A percentile compares a stretch with the other conserved stretches of the same genome.
These are phyloP conservation scores for Nymphaea colorata DNA, from an alignment of 164 flowering plant species.

Conservation along the genomic window DNA sequence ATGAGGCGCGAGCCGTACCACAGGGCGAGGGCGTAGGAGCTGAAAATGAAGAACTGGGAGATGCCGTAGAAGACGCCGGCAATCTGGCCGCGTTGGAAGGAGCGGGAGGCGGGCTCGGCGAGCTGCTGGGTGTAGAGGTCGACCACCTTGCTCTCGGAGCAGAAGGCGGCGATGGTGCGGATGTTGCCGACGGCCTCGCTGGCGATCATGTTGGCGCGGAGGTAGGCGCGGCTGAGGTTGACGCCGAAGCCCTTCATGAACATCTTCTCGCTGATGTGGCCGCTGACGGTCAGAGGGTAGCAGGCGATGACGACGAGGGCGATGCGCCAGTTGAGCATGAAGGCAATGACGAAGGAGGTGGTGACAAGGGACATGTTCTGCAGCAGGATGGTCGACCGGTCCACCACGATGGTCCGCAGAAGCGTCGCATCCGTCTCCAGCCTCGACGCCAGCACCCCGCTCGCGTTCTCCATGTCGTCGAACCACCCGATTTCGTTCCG, in stretches of 20 bases:
- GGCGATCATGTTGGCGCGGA: conserved; percentile 96
- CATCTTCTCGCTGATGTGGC: conserved; percentile 92
- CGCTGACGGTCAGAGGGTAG: conserved; percentile 69
- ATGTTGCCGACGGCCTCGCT: conserved; percentile 96
- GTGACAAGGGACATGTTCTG: conserved; percentile 56
- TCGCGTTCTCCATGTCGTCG: conserved; percentile 58
- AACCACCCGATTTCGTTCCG: conserved; percentile 94
- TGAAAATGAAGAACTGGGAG: conserved; percentile 88
- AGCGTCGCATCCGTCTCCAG: conserved; percentile 79
- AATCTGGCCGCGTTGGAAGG: conserved; percentile 81
- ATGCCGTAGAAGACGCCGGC: conserved; percentile 87
- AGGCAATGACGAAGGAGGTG: conserved; percentile 68
- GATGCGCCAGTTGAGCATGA: conserved; percentile 88
- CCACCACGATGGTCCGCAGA: conserved; percentile 66
- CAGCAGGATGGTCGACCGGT: conserved; percentile 66
- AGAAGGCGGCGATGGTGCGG: conserved; percentile 89
- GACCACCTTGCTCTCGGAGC: conserved; percentile 76
- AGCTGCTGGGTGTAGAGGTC: conserved; percentile 68
- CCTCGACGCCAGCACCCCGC: conserved; percentile 75
- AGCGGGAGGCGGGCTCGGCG: conserved; percentile 50
- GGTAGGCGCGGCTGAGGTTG: conserved; percentile 71
- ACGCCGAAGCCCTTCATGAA: conserved; percentile 98
- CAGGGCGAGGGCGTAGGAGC: conserved; percentile 84
- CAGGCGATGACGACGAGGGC: conserved; percentile 77
- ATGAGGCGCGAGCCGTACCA: conserved; percentile 94